Evolutionary conservation across 257 asterid species (phyloP).

Genomic region (Misopates orontium): DNA sequence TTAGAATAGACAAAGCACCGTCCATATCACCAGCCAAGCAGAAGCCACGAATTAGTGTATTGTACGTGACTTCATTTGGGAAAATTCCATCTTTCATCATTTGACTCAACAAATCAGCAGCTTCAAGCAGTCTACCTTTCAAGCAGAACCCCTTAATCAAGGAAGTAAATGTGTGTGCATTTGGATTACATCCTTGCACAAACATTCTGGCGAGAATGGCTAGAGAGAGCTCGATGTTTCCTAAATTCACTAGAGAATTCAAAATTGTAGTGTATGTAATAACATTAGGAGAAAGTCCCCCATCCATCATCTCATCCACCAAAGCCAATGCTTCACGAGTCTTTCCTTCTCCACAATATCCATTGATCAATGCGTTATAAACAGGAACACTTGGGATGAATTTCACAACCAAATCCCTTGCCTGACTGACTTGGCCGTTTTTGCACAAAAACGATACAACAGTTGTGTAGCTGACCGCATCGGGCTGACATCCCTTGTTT

Average conservation of each 20-base stretch:
- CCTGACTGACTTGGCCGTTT: conserved; percentile 58
- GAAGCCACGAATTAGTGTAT: conserved; percentile 63
- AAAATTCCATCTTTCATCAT: conserved; percentile 55
- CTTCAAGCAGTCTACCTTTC: conserved; percentile 56
- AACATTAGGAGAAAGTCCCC: conserved; percentile 62
- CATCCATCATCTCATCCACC: conserved; percentile 58
- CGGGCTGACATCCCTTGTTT: conserved; percentile 76
- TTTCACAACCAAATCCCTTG: conserved; percentile 53
- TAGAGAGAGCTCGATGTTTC: conserved; percentile 45
- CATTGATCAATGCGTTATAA: conserved; percentile 70
- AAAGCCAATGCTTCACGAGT: conserved; percentile 50
- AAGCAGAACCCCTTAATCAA: conserved; percentile 68
- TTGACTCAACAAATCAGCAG: conserved; percentile 50
- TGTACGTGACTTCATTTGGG: conserved; percentile 75
- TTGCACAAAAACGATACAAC: conserved; percentile 73
- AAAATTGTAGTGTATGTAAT: conserved; percentile 57
- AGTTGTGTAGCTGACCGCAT: conserved; percentile 80
- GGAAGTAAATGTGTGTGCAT: conserved; percentile 70
- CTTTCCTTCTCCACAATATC: conserved; percentile 54
- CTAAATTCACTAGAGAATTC: conserved; percentile 54
- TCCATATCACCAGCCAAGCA: conserved; percentile 62
- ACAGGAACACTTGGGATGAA: conserved; percentile 53
- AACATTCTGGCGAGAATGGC: conserved; percentile 78
- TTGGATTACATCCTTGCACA: conserved; percentile 64
- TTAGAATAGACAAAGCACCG: conserved; percentile 44